Base-by-base conservation (phyloP, 2,329 filamentous ascomycete genomes). In the Daldinia eschscholtzii region DNA sequence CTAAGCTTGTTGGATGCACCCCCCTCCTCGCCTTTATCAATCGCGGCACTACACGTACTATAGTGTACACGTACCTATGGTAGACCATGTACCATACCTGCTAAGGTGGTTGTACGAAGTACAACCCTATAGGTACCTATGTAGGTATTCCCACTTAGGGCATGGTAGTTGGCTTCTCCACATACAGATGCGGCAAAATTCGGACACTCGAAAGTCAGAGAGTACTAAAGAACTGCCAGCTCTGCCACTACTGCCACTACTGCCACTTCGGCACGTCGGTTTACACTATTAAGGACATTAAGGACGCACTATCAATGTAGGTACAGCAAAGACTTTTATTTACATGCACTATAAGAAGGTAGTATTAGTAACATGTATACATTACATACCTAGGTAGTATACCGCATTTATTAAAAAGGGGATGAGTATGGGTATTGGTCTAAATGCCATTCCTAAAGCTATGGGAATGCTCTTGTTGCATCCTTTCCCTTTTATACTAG, bases 401-500 rank as follows among this genome's bases (percentile, higher is more conserved):
- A 67, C 37, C 37, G 41, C 37, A 61, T 33, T 39, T 48, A 64
- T 58, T 59, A 69, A 64, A 64, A 57, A 30, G 20, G 52, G 52
- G 10, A 37, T 56, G 48, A 50, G 50, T 57, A 75, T 75, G 68
- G 73, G 61, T n/a, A 73, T 74, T 75, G 68, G 62, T 55, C 64
- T n/a, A 61, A 75, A 75, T 75, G 70, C 73, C 74, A 75, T 75
- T 70, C 58, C 46, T 66, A 48, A 65, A 56, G 58, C 57, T 53
- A 75, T 74, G 74, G 73, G 73, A 75, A 74, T 72, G 70, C 72
- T 13, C 26, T 39, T 67, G 57, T 72, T 74, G 57, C 64, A 70
- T 70, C 20, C 18, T 18, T 28, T 57, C 26, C 26, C 9, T 5
- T 12, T 35, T 52, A 26, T 30, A 15, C n/a, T 7, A 30, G 15